phyloP scores from a whole-genome alignment of 495 filamentous ascomycete genomes.

The Lasiosphaeriaceae sp. region DNA sequence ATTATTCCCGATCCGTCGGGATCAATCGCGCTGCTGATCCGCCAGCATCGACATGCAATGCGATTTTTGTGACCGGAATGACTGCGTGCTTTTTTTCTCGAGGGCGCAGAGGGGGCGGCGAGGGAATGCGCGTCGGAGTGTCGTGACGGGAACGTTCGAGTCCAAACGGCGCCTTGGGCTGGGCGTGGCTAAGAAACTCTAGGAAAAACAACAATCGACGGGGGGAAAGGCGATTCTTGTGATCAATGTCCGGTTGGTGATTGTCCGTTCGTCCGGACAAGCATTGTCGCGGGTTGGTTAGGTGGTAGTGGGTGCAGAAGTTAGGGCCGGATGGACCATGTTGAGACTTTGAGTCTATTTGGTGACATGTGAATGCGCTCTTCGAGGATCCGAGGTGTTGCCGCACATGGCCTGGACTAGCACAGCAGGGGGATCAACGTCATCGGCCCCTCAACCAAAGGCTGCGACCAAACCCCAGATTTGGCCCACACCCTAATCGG shows the following conservation, averaged over 20 bases:
- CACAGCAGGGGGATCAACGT: not conserved
- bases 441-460: slow-evolving; percentile 1
- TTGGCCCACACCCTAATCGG: too few species aligned
- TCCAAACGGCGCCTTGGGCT: not conserved
- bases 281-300: slow-evolving; percentile 4
- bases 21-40: slow-evolving; percentile 16
- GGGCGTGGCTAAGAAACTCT: not conserved
- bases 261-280: slow-evolving; percentile 11
- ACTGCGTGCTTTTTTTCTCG: too few species aligned
- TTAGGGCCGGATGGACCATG: too few species aligned
- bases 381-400: not conserved
- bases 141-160: not conserved
- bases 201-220: slow-evolving; percentile 1
- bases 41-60: slow-evolving; percentile 5
- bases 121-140: too few species aligned
- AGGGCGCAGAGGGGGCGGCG: too few species aligned
- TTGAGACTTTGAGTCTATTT: not conserved
- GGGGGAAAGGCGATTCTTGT: slow-evolving; percentile 3
- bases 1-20: slow-evolving; percentile 13
- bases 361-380: slow-evolving; percentile 3
- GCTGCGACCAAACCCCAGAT: not conserved
- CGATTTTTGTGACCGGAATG: too few species aligned
- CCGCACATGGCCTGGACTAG: not conserved
- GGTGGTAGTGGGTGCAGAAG: not conserved
- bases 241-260: not conserved